Percentiles rank a stretch among this genome's conserved stretches.
Evolutionary conservation across 1,284 basidiomycete species (phyloP).

Genomic region (Irpex lacteus): DNA sequence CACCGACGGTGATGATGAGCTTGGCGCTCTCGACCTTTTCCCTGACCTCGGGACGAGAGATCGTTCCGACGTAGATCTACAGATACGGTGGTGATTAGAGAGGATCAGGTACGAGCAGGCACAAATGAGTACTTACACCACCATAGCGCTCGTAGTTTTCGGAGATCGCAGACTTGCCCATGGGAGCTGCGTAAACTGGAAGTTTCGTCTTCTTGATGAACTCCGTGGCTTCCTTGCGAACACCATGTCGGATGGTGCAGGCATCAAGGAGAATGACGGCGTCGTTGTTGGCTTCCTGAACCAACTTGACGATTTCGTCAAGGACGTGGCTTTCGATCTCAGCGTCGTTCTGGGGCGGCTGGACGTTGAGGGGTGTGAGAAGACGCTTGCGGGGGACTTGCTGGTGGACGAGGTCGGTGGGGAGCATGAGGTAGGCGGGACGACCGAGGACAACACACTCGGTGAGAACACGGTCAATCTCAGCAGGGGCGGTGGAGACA

Average conservation of each 20-base stretch:
- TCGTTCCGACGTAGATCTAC: conserved; percentile 80
- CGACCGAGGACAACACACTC: conserved; percentile 73
- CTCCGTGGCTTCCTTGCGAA: conserved; percentile 64
- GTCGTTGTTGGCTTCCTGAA: conserved; percentile 60
- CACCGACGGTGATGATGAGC: conserved; percentile 82
- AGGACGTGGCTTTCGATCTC: conserved; percentile 73
- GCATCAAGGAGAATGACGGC: conserved; percentile 87
- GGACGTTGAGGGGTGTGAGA: conserved; percentile 55
- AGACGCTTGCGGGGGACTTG: conserved; percentile 67
- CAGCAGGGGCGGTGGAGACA: conserved; percentile 52
- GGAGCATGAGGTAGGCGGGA: conserved; percentile 87
- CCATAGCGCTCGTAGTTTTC: conserved; percentile 86
- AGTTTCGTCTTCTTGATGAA: conserved; percentile 72
- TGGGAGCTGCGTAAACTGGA: conserved; percentile 80
- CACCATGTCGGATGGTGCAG: conserved; percentile 81
- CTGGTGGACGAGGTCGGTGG: conserved; percentile 78
- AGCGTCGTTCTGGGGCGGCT: conserved; percentile 50
- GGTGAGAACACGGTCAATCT: conserved; percentile 81
- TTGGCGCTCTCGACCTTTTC: conserved; percentile 80
- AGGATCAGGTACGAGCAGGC: background rate
- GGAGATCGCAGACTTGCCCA: conserved; percentile 85
- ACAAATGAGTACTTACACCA: conserved; percentile 55
- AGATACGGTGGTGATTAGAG: conserved; percentile 4
- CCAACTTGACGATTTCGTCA: conserved; percentile 64
- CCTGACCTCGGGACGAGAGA: conserved; percentile 72